phyloP scores from a whole-genome alignment of 1,284 basidiomycete genomes.

The Vanrija pseudolonga region DNA sequence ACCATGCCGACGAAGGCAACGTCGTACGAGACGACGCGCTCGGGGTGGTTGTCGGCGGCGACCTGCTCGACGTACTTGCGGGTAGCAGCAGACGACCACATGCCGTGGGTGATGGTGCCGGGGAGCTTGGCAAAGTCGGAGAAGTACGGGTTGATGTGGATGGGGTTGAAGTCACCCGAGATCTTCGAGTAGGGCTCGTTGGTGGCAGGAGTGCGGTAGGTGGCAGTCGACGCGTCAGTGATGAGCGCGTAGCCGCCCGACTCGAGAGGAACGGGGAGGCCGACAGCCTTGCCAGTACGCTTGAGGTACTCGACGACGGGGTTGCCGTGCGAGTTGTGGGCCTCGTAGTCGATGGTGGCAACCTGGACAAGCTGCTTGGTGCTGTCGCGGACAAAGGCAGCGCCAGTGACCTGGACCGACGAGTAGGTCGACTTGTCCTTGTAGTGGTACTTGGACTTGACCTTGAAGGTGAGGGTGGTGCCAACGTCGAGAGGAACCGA shows the following conservation, averaged over 20 bases:
- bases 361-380: conserved; percentile 83
- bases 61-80: conserved; percentile 89
- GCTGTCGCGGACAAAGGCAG: conserved; percentile 78
- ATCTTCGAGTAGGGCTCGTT: conserved; percentile 93
- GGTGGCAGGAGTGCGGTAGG: conserved; percentile 73
- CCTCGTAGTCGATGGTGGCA: conserved; percentile 78
- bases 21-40: conserved; percentile 85
- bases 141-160: conserved; percentile 98
- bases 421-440: conserved; percentile 85
- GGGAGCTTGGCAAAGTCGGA: conserved; percentile 89
- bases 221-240: conserved; percentile 55
- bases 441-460: conserved; percentile 80
- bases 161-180: conserved; percentile 91
- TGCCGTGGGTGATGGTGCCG: conserved; percentile 94
- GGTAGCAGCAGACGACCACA: conserved; percentile 95
- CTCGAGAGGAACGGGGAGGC: conserved; percentile 70
- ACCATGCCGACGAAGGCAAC: conserved; percentile 96
- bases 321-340: conserved; percentile 85
- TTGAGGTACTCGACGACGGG: conserved; percentile 90
- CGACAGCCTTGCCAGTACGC: conserved; percentile 77
- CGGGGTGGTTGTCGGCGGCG: conserved; percentile 86
- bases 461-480: conserved; percentile 81
- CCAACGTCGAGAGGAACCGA: conserved; percentile 72
- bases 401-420: conserved; percentile 76
- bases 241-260: conserved; percentile 81